Conservation (phyloP, 176 grass and related monocot species). For the Oryza glaberrima region DNA sequence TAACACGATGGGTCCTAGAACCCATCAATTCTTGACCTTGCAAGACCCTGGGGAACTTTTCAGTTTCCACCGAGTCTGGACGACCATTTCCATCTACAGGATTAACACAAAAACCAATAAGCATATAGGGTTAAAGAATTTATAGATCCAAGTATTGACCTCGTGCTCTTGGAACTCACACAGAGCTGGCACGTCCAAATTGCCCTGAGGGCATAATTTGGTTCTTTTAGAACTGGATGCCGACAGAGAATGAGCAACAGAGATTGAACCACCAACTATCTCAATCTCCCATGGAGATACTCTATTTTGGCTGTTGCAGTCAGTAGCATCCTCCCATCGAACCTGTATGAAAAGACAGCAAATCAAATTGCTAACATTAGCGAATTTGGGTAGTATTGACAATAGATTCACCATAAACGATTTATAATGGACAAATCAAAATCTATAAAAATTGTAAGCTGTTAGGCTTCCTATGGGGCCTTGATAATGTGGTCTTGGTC, state of each 20-base stretch:
- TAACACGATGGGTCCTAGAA: conserved; percentile 57
- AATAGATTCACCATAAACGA: conserved; percentile 27
- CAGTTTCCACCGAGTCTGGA: conserved; percentile 76
- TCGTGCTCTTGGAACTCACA: conserved; percentile 52
- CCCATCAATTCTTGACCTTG: conserved; percentile 99
- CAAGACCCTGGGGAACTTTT: conserved; percentile 99
- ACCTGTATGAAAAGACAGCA: conserved; percentile 55
- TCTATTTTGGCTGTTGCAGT: conserved; percentile 65
- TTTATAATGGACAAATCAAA: neutral
- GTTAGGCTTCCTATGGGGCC: neutral
- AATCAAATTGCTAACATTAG: conserved; percentile 40
- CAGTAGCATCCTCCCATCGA: conserved; percentile 71
- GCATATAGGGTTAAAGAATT: neutral
- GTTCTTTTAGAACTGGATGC: conserved; percentile 77
- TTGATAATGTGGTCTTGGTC: neutral
- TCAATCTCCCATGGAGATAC: conserved; percentile 96
- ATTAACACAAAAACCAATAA: conserved; percentile 29
- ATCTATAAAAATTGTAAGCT: neutral
- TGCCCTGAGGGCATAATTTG: conserved; percentile 68
- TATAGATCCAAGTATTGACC: neutral
- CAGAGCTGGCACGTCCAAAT: conserved; percentile 64
- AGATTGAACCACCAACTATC: conserved; percentile 57
- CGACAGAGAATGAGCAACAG: conserved; percentile 50
- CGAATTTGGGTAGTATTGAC: neutral
- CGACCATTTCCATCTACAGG: conserved; percentile 75